These are phyloP conservation scores for Macrolepiota fuliginosa DNA, from an alignment of 768 basidiomycete species.

Conservation along the genomic window DNA sequence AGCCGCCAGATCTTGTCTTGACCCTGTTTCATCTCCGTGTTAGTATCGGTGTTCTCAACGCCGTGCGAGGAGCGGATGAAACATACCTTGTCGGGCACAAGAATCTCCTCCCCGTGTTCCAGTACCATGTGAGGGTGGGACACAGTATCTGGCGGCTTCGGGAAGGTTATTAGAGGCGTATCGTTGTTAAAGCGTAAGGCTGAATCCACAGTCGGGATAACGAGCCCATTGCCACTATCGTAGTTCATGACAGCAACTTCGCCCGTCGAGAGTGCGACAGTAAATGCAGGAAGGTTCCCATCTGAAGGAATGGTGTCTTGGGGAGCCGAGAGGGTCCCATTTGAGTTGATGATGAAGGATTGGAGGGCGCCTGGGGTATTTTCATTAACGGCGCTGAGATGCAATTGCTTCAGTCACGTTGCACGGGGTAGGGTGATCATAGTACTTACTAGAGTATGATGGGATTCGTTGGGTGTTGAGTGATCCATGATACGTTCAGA, in stretches of 20 bases:
- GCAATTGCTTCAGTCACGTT: conserved; percentile 13
- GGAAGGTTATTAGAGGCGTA: conserved; percentile 52
- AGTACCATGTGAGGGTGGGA: conserved; percentile 71
- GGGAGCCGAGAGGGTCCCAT: conserved; percentile 43
- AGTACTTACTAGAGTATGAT: conserved; percentile 49
- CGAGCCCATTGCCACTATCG: conserved; percentile 48
- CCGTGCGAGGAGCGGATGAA: background rate
- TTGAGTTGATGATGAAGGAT: conserved; percentile 47
- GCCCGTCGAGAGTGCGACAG: conserved; percentile 48
- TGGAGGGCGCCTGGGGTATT: conserved; percentile 45
- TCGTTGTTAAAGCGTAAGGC: conserved; percentile 28
- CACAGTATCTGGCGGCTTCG: conserved; percentile 34
- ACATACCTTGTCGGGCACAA: conserved; percentile 64
- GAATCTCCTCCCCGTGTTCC: conserved; percentile 51
- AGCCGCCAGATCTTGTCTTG: conserved; percentile 70
- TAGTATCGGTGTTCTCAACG: background rate
- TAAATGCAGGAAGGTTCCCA: conserved; percentile 52
- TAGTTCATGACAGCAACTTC: conserved; percentile 64
- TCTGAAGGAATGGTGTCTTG: conserved; percentile 47
- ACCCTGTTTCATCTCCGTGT: conserved; percentile 39
- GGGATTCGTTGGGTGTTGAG: conserved; percentile 11
- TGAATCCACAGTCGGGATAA: conserved; percentile 46
- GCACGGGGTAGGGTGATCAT: background rate
- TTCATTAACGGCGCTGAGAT: conserved; percentile 59
- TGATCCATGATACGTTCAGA: conserved; percentile 15